Percentiles rank a stretch among this genome's conserved stretches.
Conservation (phyloP, 192 early-diverging fungal species). For the Jimgerdemannia flammicorona region DNA sequence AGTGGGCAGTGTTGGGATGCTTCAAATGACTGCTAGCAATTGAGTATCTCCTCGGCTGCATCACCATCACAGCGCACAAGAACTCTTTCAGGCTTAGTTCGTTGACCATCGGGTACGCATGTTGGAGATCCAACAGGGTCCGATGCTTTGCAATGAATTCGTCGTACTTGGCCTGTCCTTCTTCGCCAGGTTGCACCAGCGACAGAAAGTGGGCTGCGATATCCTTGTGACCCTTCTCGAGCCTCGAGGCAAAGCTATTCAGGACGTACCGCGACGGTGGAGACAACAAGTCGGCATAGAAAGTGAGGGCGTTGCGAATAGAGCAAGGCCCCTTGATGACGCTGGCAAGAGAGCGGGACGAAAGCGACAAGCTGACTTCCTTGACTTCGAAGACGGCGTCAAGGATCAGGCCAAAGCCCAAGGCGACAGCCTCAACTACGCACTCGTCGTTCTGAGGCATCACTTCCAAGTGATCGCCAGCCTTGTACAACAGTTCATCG, state of each 20-base stretch:
- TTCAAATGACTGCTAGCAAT: constrained; percentile 65
- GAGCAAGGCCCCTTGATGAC: constrained; percentile 37
- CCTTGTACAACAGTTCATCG: constrained; percentile 23
- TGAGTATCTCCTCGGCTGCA: constrained; percentile 87
- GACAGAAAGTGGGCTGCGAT: constrained; percentile 24
- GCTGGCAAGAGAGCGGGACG: constrained; percentile 42
- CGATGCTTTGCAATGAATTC: constrained; percentile 37
- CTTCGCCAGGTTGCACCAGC: constrained; percentile 24
- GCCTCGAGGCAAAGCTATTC: constrained; percentile 27
- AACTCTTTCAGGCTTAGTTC: constrained; percentile 37
- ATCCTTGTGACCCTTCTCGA: constrained; percentile 28
- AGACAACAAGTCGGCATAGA: constrained; percentile 42
- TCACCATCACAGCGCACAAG: constrained; percentile 27
- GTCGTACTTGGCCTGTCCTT: constrained; percentile 27
- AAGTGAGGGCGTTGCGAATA: constrained; percentile 38
- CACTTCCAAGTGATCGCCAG: constrained; percentile 56
- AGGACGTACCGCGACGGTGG: constrained; percentile 41
- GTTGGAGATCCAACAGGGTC: constrained; percentile 44
- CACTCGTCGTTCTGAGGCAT: constrained; percentile 33
- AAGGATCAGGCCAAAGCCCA: constrained; percentile 42
- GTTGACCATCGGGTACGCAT: constrained; percentile 31
- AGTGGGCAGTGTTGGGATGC: constrained; percentile 12
- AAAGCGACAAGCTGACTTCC: constrained; percentile 12
- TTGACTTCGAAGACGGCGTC: constrained; percentile 48
- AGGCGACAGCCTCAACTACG: constrained; percentile 38